These are phyloP conservation scores for Russula olivacea DNA, from an alignment of 768 basidiomycete species.

Conservation along the genomic window DNA sequence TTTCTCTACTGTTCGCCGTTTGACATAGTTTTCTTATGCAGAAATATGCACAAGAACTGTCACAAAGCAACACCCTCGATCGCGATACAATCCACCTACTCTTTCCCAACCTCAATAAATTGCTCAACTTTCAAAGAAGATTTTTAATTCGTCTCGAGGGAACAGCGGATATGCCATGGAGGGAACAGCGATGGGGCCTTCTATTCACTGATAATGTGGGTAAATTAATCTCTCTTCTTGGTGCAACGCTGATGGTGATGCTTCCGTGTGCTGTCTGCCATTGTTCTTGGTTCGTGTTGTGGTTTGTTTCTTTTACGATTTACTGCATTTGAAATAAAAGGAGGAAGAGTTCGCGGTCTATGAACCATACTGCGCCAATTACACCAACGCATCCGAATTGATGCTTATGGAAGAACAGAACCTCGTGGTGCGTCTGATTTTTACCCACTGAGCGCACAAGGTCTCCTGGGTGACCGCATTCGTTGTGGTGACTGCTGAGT, in stretches of 20 bases:
- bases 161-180: conserved; percentile 76
- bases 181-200: conserved; percentile 82
- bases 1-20: not conserved
- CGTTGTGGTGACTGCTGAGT: conserved; percentile 6
- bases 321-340: conserved; percentile 50
- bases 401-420: conserved; percentile 83
- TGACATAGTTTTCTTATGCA: conserved; percentile 33
- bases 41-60: conserved; percentile 85
- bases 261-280: conserved; percentile 39
- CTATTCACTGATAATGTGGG: conserved; percentile 80
- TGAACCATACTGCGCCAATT: conserved; percentile 96
- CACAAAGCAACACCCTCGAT: conserved; percentile 79
- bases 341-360: conserved; percentile 95
- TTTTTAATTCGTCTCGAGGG: conserved; percentile 88
- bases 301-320: conserved; percentile 8
- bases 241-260: conserved; percentile 35
- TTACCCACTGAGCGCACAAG: conserved; percentile 3
- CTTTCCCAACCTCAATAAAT: conserved; percentile 90
- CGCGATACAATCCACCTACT: conserved; percentile 94
- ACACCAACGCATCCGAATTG: conserved; percentile 79
- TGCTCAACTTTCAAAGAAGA: conserved; percentile 93
- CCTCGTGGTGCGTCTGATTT: conserved; percentile 57
- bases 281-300: conserved; percentile 31
- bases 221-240: conserved; percentile 27
- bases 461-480: conserved; percentile 12